Base-by-base conservation (phyloP, 1,284 basidiomycete genomes). In the Microbotryomycetes sp. region DNA sequence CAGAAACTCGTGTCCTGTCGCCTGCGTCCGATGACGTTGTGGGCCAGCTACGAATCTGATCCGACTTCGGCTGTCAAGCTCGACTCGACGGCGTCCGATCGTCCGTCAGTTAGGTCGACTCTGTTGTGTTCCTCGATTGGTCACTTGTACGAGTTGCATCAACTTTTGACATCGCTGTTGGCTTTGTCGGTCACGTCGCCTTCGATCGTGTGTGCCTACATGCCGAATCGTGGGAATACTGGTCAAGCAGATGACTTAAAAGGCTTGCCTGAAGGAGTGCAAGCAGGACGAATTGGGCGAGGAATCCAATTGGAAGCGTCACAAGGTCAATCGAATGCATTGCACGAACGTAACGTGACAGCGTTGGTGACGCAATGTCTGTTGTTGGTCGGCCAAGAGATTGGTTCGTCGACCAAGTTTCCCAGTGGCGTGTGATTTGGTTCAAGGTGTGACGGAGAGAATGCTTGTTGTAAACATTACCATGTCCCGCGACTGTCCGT, bases 131-230 rank as follows among this genome's bases (percentile, higher is more conserved):
- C 89, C 1, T 75, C 83, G 0, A 80, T 84, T 25, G 88, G 86
- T 0, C 90, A 92, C 72, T 77, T 96, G 12, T 92, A 93, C 80
- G 84, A 87, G 70, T 84, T 93, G 65, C 92, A 92, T 71, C 79
- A 83, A 0, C 77, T 87, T 2, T 75, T 96, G 6, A 86, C 86
- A 68, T 85, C 90, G 68, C 85, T 94, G 9, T 42, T 66, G 16
- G 12, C 30, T 2, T 50, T 66, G 22, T 48, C 60, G 0, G 49
- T 48, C 16, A 32, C 25, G 1, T 49, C 53, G 0, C 60, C 67
- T 2, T 46, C 58, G 2, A 32, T 66, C 47, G 47, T 42, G 3
- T 42, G 51, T 6, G 59, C 62, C 3, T 63, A 63, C 29, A 23
- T 57, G 4, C 62, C 64, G 0, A 56, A 59, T 12, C 62, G 64